These are phyloP conservation scores for Zygoascus biomembranicola DNA, from an alignment of 805 yeast genomes.

Conservation along the genomic window DNA sequence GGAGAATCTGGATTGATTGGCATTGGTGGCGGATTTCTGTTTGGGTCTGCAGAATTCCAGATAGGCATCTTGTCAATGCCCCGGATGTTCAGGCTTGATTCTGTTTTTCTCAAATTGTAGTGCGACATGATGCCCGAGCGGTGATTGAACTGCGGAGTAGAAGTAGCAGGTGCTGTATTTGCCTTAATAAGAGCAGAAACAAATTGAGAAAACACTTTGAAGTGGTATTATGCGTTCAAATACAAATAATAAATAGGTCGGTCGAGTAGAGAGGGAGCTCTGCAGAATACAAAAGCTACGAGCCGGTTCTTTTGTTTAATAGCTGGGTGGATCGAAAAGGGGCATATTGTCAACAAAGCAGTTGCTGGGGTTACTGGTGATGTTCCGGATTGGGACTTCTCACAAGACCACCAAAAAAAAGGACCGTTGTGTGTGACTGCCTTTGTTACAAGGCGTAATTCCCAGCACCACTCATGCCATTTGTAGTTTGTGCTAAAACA, in stretches of 20 bases:
- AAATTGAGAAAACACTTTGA: background rate
- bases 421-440: background rate
- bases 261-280: background rate
- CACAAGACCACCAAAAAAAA: background rate
- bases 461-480: background rate
- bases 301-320: background rate
- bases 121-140: background rate
- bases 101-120: conserved; percentile 15
- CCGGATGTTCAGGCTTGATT: conserved; percentile 18
- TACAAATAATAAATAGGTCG: background rate
- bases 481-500: background rate
- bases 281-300: background rate
- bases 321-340: background rate
- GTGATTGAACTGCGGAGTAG: background rate
- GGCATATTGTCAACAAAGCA: background rate
- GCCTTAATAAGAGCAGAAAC: background rate
- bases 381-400: background rate
- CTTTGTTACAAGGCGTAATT: background rate
- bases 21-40: conserved; percentile 35
- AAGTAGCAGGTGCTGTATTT: background rate
- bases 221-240: background rate
- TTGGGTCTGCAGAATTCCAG: conserved; percentile 37
- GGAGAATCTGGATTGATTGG: conserved; percentile 35
- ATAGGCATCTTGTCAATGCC: conserved; percentile 12
- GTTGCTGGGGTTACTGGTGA: background rate